Evolutionary conservation across 2,329 filamentous ascomycete genomes (phyloP).

Genomic region (Coniella vitis): DNA sequence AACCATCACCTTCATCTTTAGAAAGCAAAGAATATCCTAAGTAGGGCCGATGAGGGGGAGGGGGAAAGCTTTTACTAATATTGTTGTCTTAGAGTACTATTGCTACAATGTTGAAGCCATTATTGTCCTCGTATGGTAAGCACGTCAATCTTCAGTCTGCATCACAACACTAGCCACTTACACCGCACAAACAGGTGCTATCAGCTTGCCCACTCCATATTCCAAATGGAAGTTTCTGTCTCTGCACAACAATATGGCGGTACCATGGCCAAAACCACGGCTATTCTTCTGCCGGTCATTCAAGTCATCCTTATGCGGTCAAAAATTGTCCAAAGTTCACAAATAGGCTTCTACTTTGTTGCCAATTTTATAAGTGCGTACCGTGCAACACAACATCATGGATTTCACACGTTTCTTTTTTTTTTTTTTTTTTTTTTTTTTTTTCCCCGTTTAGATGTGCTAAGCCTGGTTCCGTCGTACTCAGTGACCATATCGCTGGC

Average conservation of each 20-base stretch:
- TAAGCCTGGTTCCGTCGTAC: neutral
- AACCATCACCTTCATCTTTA: no score
- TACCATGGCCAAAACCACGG: constrained; percentile 27
- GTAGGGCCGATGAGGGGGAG: no score
- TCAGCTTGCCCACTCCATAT: constrained; percentile 29
- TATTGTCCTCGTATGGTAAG: constrained; percentile 39
- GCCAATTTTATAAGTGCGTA: constrained; percentile 32
- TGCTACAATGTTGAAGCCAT: constrained; percentile 43
- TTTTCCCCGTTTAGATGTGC: neutral
- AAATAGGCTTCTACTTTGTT: constrained; percentile 27
- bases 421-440: neutral
- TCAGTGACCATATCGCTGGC: constrained; percentile 34
- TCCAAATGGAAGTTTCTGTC: constrained; percentile 24
- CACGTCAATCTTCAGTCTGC: neutral
- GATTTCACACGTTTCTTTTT: no score
- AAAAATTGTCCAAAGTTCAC: constrained; percentile 22
- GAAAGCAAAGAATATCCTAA: no score
- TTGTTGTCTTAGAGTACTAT: constrained; percentile 38
- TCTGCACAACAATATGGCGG: constrained; percentile 19
- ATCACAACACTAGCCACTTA: neutral
- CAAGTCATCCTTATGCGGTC: constrained; percentile 28
- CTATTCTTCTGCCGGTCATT: constrained; percentile 30
- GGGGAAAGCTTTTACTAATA: constrained; percentile 11
- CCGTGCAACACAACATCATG: no score
- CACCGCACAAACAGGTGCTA: constrained; percentile 25